Evolutionary conservation across 495 filamentous ascomycete genomes (phyloP).

Genomic region (Choiromyces venosus): DNA sequence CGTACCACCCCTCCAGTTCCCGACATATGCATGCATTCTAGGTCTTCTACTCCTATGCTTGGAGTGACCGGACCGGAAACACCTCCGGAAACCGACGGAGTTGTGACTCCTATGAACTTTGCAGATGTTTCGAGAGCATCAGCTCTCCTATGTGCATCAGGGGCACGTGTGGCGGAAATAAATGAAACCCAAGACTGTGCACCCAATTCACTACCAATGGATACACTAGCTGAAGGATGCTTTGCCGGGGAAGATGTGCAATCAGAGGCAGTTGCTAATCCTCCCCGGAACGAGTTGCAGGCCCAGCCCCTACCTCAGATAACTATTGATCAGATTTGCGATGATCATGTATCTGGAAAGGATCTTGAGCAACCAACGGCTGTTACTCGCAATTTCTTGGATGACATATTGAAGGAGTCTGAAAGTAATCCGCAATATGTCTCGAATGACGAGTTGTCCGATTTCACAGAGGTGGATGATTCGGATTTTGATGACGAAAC

Average conservation of each 20-base stretch:
- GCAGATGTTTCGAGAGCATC: neutral
- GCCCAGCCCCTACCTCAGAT: neutral
- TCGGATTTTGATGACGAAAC: conserved; percentile 12
- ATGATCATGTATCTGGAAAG: neutral
- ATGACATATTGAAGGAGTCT: neutral
- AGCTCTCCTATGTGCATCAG: neutral
- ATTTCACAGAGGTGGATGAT: neutral
- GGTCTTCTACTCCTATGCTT: neutral
- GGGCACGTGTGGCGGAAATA: neutral
- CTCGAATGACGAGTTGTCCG: conserved; percentile 1
- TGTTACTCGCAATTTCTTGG: neutral
- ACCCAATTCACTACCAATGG: neutral
- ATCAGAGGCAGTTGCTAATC: neutral
- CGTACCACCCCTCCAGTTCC: neutral
- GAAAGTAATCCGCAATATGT: neutral
- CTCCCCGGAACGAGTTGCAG: neutral
- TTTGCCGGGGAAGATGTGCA: neutral
- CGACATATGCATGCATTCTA: neutral
- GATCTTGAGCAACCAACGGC: neutral
- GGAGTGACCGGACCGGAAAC: neutral
- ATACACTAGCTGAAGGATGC: neutral
- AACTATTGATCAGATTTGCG: neutral
- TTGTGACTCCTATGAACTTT: conserved; percentile 8
- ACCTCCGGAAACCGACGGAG: conserved; percentile 25
- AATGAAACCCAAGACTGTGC: neutral